Conservation (phyloP, 1,284 basidiomycete genomes). For the Golubevia sp. region DNA sequence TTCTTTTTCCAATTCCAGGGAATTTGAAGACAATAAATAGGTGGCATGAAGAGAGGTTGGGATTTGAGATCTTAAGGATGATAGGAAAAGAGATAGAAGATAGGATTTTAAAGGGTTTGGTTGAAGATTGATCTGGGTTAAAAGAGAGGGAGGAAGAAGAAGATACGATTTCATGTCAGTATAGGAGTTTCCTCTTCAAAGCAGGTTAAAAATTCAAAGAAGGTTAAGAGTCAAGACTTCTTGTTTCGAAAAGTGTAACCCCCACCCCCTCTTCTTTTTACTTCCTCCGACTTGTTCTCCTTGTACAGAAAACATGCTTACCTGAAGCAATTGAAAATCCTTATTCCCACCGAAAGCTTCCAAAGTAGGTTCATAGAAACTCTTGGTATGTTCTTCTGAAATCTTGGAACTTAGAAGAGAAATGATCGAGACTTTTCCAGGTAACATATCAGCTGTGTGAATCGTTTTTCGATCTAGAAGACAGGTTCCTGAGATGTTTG, state of each 20-base stretch:
- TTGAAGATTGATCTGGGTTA: constrained; percentile 78
- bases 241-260: no score
- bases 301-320: constrained; percentile 33
- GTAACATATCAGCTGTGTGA: constrained; percentile 79
- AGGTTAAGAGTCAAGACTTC: no score
- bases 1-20: constrained; percentile 66
- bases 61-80: constrained; percentile 72
- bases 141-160: not conserved
- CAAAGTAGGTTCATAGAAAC: constrained; percentile 73
- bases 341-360: constrained; percentile 70
- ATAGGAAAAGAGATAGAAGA: constrained; percentile 80
- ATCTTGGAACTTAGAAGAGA: constrained; percentile 80
- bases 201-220: no score
- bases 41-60: constrained; percentile 73
- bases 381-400: constrained; percentile 82
- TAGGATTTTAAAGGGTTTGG: constrained; percentile 87
- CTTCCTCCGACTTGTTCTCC: no score
- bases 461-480: constrained; percentile 67
- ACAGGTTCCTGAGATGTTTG: constrained; percentile 79
- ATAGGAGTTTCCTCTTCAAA: no score
- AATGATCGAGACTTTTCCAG: constrained; percentile 77
- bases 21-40: constrained; percentile 81
- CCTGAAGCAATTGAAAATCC: constrained; percentile 76
- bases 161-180: not conserved
- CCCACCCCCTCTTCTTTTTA: no score